phyloP scores from a whole-genome alignment of 257 asterid genomes.

The Prunella vulgaris region DNA sequence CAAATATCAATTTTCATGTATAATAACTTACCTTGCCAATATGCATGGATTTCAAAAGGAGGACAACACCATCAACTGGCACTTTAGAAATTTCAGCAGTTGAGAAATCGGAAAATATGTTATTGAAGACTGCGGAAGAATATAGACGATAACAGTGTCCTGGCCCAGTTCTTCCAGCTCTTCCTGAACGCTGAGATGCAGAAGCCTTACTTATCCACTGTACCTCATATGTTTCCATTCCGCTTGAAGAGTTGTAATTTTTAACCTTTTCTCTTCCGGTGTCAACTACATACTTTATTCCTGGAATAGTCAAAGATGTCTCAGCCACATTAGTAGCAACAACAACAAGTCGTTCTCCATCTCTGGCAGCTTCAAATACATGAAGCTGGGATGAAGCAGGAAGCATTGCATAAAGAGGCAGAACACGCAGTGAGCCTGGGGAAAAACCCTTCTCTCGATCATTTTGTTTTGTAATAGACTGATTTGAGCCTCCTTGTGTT shows the following conservation, averaged over 20 bases:
- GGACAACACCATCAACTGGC: slow-evolving; percentile 95
- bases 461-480: slow-evolving; percentile 16
- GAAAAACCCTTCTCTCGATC: slow-evolving; percentile 27
- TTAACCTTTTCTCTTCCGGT: slow-evolving; percentile 91
- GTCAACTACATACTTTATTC: slow-evolving; percentile 88
- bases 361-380: slow-evolving; percentile 70
- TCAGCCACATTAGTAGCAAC: slow-evolving; percentile 98
- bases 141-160: slow-evolving; percentile 96
- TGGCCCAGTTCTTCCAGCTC: slow-evolving; percentile 97
- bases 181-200: slow-evolving; percentile 92
- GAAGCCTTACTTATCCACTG: slow-evolving; percentile 99
- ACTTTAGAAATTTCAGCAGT: slow-evolving; percentile 85
- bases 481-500: slow-evolving; percentile 26
- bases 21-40: slow-evolving; percentile 61
- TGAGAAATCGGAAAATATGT: slow-evolving; percentile 65
- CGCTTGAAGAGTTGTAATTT: slow-evolving; percentile 67
- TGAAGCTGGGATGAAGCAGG: slow-evolving; percentile 87
- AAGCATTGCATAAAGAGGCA: slow-evolving; percentile 97
- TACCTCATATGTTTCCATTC: slow-evolving; percentile 78
- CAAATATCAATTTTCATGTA: neutral
- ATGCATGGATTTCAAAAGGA: slow-evolving; percentile 89
- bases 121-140: slow-evolving; percentile 78
- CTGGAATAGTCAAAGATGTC: slow-evolving; percentile 96
- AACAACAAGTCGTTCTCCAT: slow-evolving; percentile 81
- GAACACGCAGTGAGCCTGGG: slow-evolving; percentile 52